These are phyloP conservation scores for Lagerstroemia speciosa DNA, from an alignment of 345 rosid species.

Conservation along the genomic window DNA sequence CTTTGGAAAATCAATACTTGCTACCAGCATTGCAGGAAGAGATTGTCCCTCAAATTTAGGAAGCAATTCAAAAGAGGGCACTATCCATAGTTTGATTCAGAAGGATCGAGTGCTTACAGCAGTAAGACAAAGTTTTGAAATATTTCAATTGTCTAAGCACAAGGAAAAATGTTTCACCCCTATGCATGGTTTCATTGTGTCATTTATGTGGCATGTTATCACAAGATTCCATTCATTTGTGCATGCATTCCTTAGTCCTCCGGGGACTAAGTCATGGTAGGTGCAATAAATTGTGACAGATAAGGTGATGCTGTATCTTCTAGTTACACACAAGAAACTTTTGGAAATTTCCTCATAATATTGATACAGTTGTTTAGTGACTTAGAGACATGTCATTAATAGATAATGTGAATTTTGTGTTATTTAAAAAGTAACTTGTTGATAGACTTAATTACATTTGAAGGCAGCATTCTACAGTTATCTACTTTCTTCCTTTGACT, in stretches of 20 bases:
- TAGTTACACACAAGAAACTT: neutral
- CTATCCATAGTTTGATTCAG: slow-evolving; percentile 70
- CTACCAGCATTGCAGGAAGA: slow-evolving; percentile 55
- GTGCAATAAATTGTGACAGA: neutral
- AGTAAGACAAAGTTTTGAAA: slow-evolving; percentile 25
- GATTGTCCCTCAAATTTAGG: slow-evolving; percentile 58
- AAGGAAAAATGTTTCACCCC: neutral
- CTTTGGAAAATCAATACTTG: slow-evolving; percentile 78
- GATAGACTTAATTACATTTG: neutral
- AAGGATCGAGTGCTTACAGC: slow-evolving; percentile 83
- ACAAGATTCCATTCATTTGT: neutral
- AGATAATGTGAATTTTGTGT: neutral
- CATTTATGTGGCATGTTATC: neutral
- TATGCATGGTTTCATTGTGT: neutral
- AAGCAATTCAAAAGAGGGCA: slow-evolving; percentile 58
- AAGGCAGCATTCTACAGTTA: neutral
- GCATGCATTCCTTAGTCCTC: neutral
- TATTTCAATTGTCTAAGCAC: neutral
- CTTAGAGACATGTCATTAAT: neutral
- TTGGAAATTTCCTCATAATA: neutral
- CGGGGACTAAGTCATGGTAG: neutral
- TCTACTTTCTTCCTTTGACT: neutral
- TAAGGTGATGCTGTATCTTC: neutral
- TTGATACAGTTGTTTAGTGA: neutral
- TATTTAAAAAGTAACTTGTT: neutral